Base-by-base conservation (phyloP, 2,329 filamentous ascomycete species). In the Bipolaris zeicola region DNA sequence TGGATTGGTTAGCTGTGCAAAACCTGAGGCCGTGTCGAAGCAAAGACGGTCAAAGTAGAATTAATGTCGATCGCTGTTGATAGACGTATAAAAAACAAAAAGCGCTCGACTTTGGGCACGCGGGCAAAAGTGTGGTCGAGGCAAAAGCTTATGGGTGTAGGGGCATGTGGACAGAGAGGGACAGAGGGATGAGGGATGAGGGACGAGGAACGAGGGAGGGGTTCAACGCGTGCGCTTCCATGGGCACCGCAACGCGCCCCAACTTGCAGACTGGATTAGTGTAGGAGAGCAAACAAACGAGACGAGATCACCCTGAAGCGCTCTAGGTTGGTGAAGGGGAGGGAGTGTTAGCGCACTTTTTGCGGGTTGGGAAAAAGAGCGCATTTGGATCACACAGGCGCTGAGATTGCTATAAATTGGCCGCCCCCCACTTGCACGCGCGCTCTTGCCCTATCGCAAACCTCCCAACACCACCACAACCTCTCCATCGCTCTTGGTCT, bases 361-460 rank as follows among this genome's bases (percentile, higher is more conserved):
- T 28, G 24, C 24, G 41, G 41, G 22, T 44, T 28, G 41, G 41
- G 26, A 44, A 44, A 44, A 44, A 44, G 41, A 44, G 41, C 41
- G 41, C 41, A 64, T 63, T 67, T 68, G 56, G 61, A 63, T 61
- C 61, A 44, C 41, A 44, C 41, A 44, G 41, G 6, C 36, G 65
- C 52, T 43, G 48, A 36, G 37, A 36, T 33, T 59, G 57, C 60
- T 72, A 75, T 69, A 72, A 68, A 73, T 68, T 41, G 62, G 46
- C 39, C 41, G 59, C 55, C 57, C 59, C 59, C 59, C 63, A 62
- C 66, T 67, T 70, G 67, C 63, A 36, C 66, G 64, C 60, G 64
- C 58, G 53, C 63, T 54, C 57, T 62, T 56, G 61, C 66, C 62
- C 61, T 60, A 61, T 60, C 59, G 61, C 61, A 65, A 60, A 68